These are phyloP conservation scores for Cladosporium sphaerospermum DNA, from an alignment of 2,329 filamentous ascomycete genomes.

Conservation along the genomic window DNA sequence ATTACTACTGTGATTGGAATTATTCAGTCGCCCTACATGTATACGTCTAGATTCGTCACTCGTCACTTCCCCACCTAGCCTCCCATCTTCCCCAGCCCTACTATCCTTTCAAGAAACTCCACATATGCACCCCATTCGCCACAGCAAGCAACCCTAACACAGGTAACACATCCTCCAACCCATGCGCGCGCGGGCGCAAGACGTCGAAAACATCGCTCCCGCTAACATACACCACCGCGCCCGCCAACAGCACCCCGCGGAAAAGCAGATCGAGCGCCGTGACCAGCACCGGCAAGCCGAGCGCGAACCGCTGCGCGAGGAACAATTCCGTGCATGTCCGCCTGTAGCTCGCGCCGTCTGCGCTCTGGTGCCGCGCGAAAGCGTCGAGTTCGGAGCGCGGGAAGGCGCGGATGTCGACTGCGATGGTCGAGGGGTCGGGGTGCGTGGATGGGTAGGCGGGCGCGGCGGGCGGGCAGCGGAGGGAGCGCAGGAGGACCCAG, in stretches of 20 bases:
- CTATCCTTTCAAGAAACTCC: conserved; percentile 27
- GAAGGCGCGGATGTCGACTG: conserved; percentile 32
- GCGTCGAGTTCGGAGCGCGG: conserved; percentile 36
- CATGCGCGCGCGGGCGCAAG: conserved; percentile 20
- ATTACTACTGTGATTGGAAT: no score
- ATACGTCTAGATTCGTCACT: no score
- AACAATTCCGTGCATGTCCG: conserved; percentile 36
- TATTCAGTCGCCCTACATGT: no score
- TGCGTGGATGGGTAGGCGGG: conserved; percentile 30
- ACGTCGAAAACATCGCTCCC: conserved; percentile 20
- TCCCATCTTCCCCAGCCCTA: neutral
- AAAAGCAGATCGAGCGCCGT: conserved; percentile 22
- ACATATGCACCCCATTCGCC: conserved; percentile 27
- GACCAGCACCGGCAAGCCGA: conserved; percentile 33
- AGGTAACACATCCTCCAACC: conserved; percentile 15
- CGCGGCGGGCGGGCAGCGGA: conserved; percentile 36
- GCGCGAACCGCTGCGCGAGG: conserved; percentile 35
- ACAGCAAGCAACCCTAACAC: conserved; percentile 15
- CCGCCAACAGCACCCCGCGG: conserved; percentile 20
- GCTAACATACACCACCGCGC: conserved; percentile 21
- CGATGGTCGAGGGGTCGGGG: conserved; percentile 13
- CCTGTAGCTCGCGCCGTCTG: conserved; percentile 30
- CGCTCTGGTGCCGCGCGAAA: conserved; percentile 26
- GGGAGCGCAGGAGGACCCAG: conserved; percentile 33
- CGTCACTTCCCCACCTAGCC: neutral